Conservation (phyloP, 305 asterid genomes). For the Fraxinus ornus region DNA sequence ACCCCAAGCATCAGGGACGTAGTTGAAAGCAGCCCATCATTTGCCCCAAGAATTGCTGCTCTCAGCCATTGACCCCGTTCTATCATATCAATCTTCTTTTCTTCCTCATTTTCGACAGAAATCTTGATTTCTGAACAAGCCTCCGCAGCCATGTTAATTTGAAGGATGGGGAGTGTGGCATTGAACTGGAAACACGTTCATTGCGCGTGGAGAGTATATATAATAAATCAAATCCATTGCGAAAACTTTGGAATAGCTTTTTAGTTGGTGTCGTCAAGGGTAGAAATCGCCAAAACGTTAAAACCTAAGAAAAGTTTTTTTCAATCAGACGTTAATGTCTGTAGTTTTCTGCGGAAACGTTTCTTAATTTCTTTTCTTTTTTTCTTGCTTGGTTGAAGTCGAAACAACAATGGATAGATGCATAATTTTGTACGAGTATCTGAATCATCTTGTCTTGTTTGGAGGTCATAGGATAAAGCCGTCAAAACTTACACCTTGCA, state of each 20-base stretch:
- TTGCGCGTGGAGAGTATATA: slow-evolving; percentile 22
- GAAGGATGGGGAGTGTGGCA: slow-evolving; percentile 41
- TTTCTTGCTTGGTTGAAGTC: neutral
- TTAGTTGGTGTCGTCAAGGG: slow-evolving; percentile 34
- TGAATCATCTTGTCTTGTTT: slow-evolving; percentile 3
- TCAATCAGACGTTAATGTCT: neutral
- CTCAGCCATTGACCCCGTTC: slow-evolving; percentile 59
- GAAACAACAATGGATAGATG: neutral
- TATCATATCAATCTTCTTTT: slow-evolving; percentile 23
- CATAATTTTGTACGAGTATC: neutral
- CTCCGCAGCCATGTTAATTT: slow-evolving; percentile 19
- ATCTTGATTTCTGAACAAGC: slow-evolving; percentile 26
- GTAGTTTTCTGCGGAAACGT: neutral
- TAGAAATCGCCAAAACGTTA: slow-evolving; percentile 23
- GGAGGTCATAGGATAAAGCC: neutral
- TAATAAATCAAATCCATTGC: neutral
- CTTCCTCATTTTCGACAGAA: slow-evolving; percentile 16
- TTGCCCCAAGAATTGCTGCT: slow-evolving; percentile 72
- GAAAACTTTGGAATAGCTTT: slow-evolving; percentile 6
- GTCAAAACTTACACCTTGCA: neutral
- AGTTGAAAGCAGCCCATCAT: slow-evolving; percentile 58
- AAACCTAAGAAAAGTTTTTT: slow-evolving; percentile 22
- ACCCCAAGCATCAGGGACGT: slow-evolving; percentile 60
- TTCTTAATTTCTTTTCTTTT: neutral
- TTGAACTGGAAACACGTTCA: slow-evolving; percentile 27